Evolutionary conservation across 805 yeast species (phyloP).

Genomic region (Ogataea thermomethanolica): DNA sequence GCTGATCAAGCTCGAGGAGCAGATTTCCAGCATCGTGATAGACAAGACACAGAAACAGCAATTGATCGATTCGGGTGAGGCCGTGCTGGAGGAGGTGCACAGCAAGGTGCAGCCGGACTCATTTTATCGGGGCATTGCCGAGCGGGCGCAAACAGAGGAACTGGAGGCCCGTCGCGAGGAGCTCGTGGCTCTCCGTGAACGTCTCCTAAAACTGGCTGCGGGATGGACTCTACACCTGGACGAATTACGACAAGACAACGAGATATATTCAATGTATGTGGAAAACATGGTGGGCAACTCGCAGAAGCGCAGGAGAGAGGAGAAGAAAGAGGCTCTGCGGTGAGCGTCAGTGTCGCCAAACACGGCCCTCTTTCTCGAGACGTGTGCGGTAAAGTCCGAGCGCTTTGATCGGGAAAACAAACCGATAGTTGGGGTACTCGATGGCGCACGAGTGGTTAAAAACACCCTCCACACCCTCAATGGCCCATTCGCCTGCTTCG

Average conservation of each 20-base stretch:
- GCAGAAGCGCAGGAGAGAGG: slow-evolving; percentile 61
- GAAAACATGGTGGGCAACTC: slow-evolving; percentile 89
- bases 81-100: slow-evolving; percentile 19
- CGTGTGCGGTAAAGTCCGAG: slow-evolving; percentile 57
- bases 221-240: slow-evolving; percentile 52
- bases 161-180: slow-evolving; percentile 38
- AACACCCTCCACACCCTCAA: slow-evolving; percentile 89
- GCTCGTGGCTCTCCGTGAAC: slow-evolving; percentile 35
- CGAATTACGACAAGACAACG: slow-evolving; percentile 59
- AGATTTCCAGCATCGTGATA: slow-evolving; percentile 18
- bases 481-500: slow-evolving; percentile 77
- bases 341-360: not conserved
- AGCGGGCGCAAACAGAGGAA: slow-evolving; percentile 23
- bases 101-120: slow-evolving; percentile 26
- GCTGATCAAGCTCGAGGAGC: slow-evolving; percentile 6
- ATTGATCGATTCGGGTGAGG: slow-evolving; percentile 23
- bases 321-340: slow-evolving; percentile 3
- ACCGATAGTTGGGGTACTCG: slow-evolving; percentile 92
- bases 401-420: slow-evolving; percentile 88
- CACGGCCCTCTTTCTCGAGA: slow-evolving; percentile 1
- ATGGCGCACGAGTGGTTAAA: slow-evolving; percentile 91
- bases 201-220: slow-evolving; percentile 30
- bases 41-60: slow-evolving; percentile 36
- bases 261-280: slow-evolving; percentile 79
- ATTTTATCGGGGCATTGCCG: slow-evolving; percentile 20